Evolutionary conservation across 441 rosid genomes (phyloP).

Genomic region (Codiaeum variegatum): DNA sequence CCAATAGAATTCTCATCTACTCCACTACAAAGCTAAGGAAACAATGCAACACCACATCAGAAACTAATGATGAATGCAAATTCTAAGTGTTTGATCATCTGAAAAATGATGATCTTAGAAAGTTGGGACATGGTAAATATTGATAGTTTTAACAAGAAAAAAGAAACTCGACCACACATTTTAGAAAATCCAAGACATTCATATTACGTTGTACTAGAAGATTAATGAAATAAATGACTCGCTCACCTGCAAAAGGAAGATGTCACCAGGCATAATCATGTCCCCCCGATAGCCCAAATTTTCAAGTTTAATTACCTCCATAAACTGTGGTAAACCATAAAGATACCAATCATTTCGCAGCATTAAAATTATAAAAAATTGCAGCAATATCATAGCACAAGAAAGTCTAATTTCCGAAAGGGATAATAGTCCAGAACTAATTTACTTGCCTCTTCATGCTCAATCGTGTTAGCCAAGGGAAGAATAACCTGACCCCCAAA

Average conservation of each 20-base stretch:
- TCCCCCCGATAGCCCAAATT: slow-evolving; percentile 86
- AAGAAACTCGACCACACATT: neutral
- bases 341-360: neutral
- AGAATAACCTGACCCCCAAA: slow-evolving; percentile 88
- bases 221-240: neutral
- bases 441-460: slow-evolving; percentile 84
- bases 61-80: neutral
- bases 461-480: slow-evolving; percentile 89
- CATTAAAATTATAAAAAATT: neutral
- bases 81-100: neutral
- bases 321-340: slow-evolving; percentile 40
- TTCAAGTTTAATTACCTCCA: slow-evolving; percentile 91
- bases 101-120: neutral
- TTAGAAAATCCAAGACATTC: neutral
- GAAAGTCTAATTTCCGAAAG: neutral
- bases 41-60: slow-evolving; percentile 2
- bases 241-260: slow-evolving; percentile 82
- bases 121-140: neutral
- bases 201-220: neutral
- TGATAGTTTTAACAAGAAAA: neutral
- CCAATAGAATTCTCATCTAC: slow-evolving; percentile 91
- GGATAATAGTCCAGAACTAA: neutral
- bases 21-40: slow-evolving; percentile 75
- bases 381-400: neutral
- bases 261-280: slow-evolving; percentile 69